Evolutionary conservation across 148 eudicot species (phyloP), one percentile per base, ranked within the genome.

Genomic region (Vaccinium darrowii): DNA sequence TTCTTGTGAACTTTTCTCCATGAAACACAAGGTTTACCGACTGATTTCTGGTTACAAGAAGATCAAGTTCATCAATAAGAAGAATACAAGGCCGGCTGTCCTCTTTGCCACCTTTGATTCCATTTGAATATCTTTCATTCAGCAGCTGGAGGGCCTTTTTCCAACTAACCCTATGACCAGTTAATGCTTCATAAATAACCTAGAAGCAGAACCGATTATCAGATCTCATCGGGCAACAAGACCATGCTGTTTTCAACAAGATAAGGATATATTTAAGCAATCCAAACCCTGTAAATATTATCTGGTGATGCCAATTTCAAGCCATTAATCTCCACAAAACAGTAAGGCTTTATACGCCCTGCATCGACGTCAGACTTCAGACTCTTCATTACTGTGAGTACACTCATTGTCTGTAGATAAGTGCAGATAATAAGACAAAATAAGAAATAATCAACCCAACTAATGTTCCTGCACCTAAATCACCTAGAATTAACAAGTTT

Each of bases 171-270:
- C 95, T 94, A 78, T 95, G 95, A 43, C 99, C 99, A 86, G 85
- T 94, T 74, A 97, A 85, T 84, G 98, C 98, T 91, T 95, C 99
- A 90, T 97, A 95, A 51, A 97, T 97, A 58, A 95, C 98, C 99
- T 97, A 92, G 74, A 87, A 80, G 27, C 43, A 62, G 39, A 73
- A 67, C 51, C 13, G 33, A 76, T 15, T 33, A 54, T 84, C 81
- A 87, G 81, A 86, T 60, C 65, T 36, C 23, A 85, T 69, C 11
- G 9, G 54, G 53, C 14, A 53, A 81, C 52, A 73, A 82, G 14
- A 84, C 50, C 71, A 65, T 50, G 79, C 71, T 65, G 72, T 77
- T 60, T 19, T 79, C 67, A 15, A 78, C 84, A 7, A 58, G 53
- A 71, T 18, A 74, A 76, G 27, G 53, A 49, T 3, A 81, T 75